Evolutionary conservation across 2,329 filamentous ascomycete species (phyloP).

Genomic region (Hypoxylon sp.): DNA sequence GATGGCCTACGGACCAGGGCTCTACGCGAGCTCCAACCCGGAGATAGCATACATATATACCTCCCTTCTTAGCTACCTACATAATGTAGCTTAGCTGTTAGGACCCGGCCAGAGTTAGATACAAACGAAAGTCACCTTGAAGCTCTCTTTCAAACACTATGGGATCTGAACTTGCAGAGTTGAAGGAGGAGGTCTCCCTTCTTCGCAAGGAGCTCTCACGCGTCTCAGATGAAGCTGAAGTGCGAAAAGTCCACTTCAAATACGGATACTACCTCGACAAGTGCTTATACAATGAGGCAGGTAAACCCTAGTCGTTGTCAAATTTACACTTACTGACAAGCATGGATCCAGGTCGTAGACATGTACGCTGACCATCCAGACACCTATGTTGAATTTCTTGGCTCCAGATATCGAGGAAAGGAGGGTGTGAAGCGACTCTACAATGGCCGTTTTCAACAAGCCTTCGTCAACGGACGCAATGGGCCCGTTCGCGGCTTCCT

Average conservation of each 20-base stretch:
- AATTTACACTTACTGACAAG: constrained; percentile 13
- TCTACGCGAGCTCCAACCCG: constrained; percentile 15
- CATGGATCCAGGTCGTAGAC: constrained; percentile 57
- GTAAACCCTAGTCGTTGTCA: constrained; percentile 1
- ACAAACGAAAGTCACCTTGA: neutral
- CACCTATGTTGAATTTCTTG: constrained; percentile 70
- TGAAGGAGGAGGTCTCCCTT: constrained; percentile 57
- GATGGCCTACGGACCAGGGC: constrained; percentile 24
- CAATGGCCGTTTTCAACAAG: constrained; percentile 64
- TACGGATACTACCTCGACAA: constrained; percentile 74
- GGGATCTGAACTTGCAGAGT: constrained; percentile 55
- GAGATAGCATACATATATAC: constrained; percentile 23
- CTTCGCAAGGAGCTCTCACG: constrained; percentile 56
- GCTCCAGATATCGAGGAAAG: constrained; percentile 67
- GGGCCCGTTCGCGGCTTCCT: constrained; percentile 70
- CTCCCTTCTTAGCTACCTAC: constrained; percentile 5
- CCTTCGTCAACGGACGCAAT: constrained; percentile 68
- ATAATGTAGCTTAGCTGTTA: neutral
- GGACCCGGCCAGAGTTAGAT: neutral
- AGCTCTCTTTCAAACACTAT: constrained; percentile 43
- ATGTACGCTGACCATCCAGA: constrained; percentile 68
- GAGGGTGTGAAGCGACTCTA: constrained; percentile 67
- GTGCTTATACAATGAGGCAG: constrained; percentile 69
- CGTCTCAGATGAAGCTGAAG: constrained; percentile 65
- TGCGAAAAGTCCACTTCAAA: constrained; percentile 69